Conservation (phyloP, 2,329 filamentous ascomycete genomes). For the Fusarium anguioides region DNA sequence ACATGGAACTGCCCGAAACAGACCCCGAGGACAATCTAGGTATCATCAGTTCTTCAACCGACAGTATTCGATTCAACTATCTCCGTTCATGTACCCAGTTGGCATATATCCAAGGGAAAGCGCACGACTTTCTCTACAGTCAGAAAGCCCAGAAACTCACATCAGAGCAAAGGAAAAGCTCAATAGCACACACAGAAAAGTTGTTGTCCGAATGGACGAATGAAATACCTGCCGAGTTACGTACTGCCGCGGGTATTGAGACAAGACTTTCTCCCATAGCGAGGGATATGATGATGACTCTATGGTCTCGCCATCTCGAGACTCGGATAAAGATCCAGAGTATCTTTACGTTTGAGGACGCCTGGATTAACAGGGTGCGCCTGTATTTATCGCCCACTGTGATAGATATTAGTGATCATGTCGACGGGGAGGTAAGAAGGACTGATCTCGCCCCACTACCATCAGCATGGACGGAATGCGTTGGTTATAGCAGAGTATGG, state of each 20-base stretch:
- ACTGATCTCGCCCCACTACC: constrained; percentile 29
- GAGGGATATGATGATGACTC: constrained; percentile 5
- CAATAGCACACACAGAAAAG: constrained; percentile 6
- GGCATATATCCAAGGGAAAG: constrained; percentile 38
- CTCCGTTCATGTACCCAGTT: constrained; percentile 24
- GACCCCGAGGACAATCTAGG: constrained; percentile 19
- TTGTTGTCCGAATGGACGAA: constrained; percentile 26
- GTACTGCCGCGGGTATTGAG: background rate
- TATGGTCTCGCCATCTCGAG: constrained; percentile 37
- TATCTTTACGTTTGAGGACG: constrained; percentile 36
- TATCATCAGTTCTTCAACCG: constrained; percentile 11
- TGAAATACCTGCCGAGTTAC: constrained; percentile 23
- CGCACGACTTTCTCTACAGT: constrained; percentile 31
- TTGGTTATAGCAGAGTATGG: constrained; percentile 20
- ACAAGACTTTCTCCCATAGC: background rate
- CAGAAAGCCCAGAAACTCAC: constrained; percentile 3
- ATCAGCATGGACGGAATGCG: constrained; percentile 30
- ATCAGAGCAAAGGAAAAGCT: background rate
- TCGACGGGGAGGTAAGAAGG: constrained; percentile 21
- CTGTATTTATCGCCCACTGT: constrained; percentile 26
- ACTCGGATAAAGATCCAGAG: constrained; percentile 25
- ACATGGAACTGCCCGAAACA: constrained; percentile 44
- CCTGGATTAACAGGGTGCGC: constrained; percentile 28
- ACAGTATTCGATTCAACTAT: constrained; percentile 24
- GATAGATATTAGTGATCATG: constrained; percentile 26